phyloP scores from a whole-genome alignment of 805 yeast genomes.

The Kodamaea leandrae region DNA sequence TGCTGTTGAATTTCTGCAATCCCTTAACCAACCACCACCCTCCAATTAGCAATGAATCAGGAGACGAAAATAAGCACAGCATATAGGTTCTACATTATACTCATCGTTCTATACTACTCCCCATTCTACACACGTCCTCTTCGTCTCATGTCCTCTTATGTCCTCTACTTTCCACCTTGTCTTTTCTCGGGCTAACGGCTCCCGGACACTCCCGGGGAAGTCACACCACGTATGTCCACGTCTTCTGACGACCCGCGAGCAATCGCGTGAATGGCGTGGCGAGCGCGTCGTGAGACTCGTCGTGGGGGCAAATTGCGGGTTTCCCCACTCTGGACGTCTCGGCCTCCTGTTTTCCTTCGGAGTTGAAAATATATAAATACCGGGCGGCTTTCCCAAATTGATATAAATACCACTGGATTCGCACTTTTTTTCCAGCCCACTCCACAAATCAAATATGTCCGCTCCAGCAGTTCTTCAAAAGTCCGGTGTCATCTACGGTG shows the following conservation, averaged over 20 bases:
- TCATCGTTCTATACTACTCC: no score
- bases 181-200: constrained; percentile 1
- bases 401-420: constrained; percentile 5
- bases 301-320: no score
- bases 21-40: no score
- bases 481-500: constrained; percentile 98
- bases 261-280: no score
- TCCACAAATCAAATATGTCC: constrained; percentile 43
- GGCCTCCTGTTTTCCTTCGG: constrained; percentile 11
- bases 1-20: no score
- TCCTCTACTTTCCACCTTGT: no score
- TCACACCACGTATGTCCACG: neutral
- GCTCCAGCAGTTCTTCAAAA: constrained; percentile 75
- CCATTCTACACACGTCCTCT: no score
- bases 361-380: constrained; percentile 2
- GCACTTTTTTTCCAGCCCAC: neutral
- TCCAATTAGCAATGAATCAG: no score
- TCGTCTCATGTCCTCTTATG: neutral
- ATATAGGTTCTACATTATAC: no score
- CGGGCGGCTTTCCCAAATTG: neutral
- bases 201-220: neutral
- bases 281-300: no score
- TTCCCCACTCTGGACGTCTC: constrained; percentile 1
- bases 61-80: no score
- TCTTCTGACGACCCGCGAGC: neutral